Base-by-base conservation (phyloP, 2,329 filamentous ascomycete genomes). In the Leptosphaerulina australis region DNA sequence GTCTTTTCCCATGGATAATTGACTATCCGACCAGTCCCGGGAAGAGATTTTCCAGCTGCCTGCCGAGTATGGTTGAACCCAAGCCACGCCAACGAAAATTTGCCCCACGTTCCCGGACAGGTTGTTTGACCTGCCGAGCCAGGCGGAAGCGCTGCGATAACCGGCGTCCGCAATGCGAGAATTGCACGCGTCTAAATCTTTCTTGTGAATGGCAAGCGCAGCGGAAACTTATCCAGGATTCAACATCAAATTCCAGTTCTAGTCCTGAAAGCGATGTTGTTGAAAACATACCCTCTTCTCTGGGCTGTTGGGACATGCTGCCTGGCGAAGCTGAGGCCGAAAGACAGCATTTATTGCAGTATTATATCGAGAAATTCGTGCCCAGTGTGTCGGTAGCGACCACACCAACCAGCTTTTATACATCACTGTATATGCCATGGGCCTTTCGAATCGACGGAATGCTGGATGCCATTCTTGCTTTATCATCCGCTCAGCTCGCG, bases 321-420 rank as follows among this genome's bases (percentile, higher is more conserved):
- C 61, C 65, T 2, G 51, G 58, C 14, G 62, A 69, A 37, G 57
- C 55, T 25, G 51, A 52, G 3, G 57, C 62, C 5, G 64, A 70
- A 30, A 52, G 53, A 15, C 66, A 66, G 41, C 65, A 71, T 29
- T 46, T 72, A 0, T 53, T 72, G 7, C 63, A 64, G 36, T 72
- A 72, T 48, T 72, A 71, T 50, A 55, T 69, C 38, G 66, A 71
- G 36, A 68, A 64, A 7, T 71, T 68, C 24, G 67, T 72, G 21
- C 69, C 68, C 33, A 71, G 69, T 48, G 64, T 72, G 9, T 70
- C 68, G 12, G 67, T 72, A 14, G 69, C 69, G 11, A 63, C 61
- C 7, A 71, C 63, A n/a, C 56, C 66, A 8, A 65, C 65, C 2
- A 70, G 67, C 46, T 72, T 71, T 48, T 72, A 71, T 45, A 72